phyloP scores from a whole-genome alignment of 352 stramenopile genomes.

The Globisporangium megalacanthum region DNA sequence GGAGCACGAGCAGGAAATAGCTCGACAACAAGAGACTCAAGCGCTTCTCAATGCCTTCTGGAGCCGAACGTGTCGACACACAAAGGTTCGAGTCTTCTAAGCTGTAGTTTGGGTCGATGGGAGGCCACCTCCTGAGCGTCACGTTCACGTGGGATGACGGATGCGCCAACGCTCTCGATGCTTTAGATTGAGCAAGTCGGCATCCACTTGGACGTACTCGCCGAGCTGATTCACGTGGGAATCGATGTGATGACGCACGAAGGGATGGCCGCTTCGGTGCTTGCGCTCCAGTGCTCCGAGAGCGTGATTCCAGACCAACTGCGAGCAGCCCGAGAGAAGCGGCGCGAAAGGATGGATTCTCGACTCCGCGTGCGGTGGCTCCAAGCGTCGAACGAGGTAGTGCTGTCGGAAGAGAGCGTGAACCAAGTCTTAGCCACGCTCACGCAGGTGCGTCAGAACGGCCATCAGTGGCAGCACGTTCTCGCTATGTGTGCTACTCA shows the following conservation, averaged over 20 bases:
- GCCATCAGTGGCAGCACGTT: background rate
- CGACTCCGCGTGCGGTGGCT: slow-evolving; percentile 29
- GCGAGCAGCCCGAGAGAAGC: slow-evolving; percentile 12
- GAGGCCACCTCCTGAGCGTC: no score
- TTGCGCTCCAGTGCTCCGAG: slow-evolving; percentile 15
- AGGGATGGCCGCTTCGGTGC: slow-evolving; percentile 10
- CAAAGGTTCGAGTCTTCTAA: slow-evolving; percentile 5
- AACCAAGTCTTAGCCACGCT: slow-evolving; percentile 14
- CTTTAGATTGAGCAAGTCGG: slow-evolving; percentile 19
- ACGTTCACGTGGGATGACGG: background rate
- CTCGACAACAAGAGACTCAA: slow-evolving; percentile 1
- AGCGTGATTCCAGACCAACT: slow-evolving; percentile 18
- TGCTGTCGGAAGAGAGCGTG: slow-evolving; percentile 18
- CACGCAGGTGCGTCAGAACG: background rate
- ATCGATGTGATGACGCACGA: slow-evolving; percentile 24
- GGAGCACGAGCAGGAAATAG: slow-evolving; percentile 3
- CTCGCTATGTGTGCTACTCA: background rate
- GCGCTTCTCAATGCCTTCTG: slow-evolving; percentile 16
- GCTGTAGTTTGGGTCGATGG: background rate
- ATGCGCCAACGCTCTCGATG: background rate
- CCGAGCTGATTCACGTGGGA: slow-evolving; percentile 32
- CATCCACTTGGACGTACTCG: slow-evolving; percentile 28
- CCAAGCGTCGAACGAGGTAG: slow-evolving; percentile 24
- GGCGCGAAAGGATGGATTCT: slow-evolving; percentile 20
- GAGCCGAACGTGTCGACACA: slow-evolving; percentile 7